Evolutionary conservation across 768 basidiomycete genomes (phyloP).

Genomic region (Boletus edulis): DNA sequence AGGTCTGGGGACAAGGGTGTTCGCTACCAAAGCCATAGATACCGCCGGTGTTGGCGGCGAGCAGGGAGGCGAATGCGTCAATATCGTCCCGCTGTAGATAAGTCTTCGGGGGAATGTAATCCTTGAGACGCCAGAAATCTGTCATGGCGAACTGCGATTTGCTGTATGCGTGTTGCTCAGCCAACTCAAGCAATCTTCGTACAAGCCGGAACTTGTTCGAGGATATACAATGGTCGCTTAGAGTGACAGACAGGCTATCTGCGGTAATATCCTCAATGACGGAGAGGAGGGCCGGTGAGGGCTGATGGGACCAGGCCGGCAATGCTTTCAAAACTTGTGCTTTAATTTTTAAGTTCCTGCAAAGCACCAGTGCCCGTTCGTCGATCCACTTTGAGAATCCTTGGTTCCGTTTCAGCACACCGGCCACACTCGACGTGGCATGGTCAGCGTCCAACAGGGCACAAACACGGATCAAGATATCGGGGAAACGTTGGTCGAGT

Average conservation of each 20-base stretch:
- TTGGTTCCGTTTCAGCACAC: conserved; percentile 36
- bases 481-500: conserved; percentile 54
- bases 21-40: conserved; percentile 62
- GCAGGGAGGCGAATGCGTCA: conserved; percentile 66
- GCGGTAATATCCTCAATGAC: conserved; percentile 46
- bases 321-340: conserved; percentile 53
- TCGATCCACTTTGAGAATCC: conserved; percentile 67
- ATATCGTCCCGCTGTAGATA: conserved; percentile 66
- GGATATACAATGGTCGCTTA: conserved; percentile 57
- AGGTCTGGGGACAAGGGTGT: conserved; percentile 40
- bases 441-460: conserved; percentile 58
- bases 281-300: conserved; percentile 44
- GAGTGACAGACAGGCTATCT: conserved; percentile 48
- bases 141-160: conserved; percentile 48
- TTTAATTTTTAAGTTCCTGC: conserved; percentile 36
- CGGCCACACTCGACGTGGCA: conserved; percentile 27
- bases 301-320: conserved; percentile 73
- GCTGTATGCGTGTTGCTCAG: conserved; percentile 37
- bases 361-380: conserved; percentile 43
- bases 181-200: conserved; percentile 55
- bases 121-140: conserved; percentile 86
- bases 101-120: conserved; percentile 57
- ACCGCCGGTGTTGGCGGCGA: conserved; percentile 56
- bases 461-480: conserved; percentile 68
- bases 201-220: conserved; percentile 80